phyloP scores from a whole-genome alignment of 148 eudicot species.

The Polygonum aviculare region DNA sequence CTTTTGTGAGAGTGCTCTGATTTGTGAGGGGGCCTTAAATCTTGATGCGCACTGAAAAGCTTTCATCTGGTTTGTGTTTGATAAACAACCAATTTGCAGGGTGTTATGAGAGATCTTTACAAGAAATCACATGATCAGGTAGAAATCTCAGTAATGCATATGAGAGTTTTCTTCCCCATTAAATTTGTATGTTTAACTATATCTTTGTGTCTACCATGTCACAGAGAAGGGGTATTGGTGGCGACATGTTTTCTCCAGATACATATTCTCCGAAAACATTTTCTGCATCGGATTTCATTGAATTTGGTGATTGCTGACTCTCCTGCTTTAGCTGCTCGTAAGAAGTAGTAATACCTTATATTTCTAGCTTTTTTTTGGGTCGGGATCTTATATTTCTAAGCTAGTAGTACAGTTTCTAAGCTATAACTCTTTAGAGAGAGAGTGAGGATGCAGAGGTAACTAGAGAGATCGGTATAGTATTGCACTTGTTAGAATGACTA shows the following conservation, averaged over 20 bases:
- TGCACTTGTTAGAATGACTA: neutral
- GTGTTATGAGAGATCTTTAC: conserved; percentile 32
- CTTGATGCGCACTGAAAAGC: neutral
- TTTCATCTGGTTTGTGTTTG: neutral
- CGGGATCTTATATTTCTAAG: conserved; percentile 13
- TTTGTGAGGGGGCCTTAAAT: neutral
- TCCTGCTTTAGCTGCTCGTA: conserved; percentile 12
- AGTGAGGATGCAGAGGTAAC: neutral
- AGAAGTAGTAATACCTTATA: neutral
- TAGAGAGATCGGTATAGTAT: neutral
- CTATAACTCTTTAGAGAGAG: neutral
- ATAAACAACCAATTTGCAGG: conserved; percentile 21
- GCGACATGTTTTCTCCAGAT: conserved; percentile 15
- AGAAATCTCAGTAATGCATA: conserved; percentile 17
- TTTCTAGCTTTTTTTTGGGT: too few species aligned
- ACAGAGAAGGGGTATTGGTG: neutral
- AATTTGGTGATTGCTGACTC: conserved; percentile 19
- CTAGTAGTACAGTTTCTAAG: neutral
- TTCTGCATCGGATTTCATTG: conserved; percentile 2
- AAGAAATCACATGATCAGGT: conserved; percentile 16
- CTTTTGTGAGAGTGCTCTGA: neutral
- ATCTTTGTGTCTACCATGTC: neutral
- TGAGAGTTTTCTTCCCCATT: conserved; percentile 7
- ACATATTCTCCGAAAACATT: conserved; percentile 17
- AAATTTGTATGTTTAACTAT: neutral